These are phyloP conservation scores for Ophiosphaerella herpotricha DNA, from an alignment of 2,329 filamentous ascomycete genomes.

Conservation along the genomic window DNA sequence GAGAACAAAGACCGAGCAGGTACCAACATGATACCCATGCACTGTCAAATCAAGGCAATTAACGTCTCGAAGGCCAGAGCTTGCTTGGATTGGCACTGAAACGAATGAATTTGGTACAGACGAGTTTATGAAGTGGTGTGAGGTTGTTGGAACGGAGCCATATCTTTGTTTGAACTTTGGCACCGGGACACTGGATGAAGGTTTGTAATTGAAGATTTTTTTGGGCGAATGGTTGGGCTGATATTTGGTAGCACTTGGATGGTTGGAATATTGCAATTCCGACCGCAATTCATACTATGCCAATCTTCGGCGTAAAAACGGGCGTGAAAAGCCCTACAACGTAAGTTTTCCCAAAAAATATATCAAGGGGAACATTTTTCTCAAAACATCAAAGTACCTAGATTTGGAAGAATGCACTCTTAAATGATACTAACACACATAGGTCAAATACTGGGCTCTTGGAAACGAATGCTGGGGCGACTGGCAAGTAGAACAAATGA, in stretches of 20 bases:
- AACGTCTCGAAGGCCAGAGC: conserved; percentile 61
- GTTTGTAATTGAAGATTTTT: conserved; percentile 30
- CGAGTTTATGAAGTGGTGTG: conserved; percentile 84
- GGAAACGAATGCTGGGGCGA: conserved; percentile 75
- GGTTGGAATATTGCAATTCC: conserved; percentile 87
- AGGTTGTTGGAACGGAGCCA: conserved; percentile 73
- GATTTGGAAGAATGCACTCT: too few species aligned
- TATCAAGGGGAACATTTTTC: neutral
- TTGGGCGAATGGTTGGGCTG: neutral
- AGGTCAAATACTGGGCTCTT: conserved; percentile 81
- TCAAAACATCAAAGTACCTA: too few species aligned
- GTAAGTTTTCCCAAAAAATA: conserved; percentile 41
- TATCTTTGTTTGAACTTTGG: conserved; percentile 83
- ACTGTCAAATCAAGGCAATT: neutral
- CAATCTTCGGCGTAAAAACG: conserved; percentile 76
- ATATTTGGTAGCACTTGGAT: conserved; percentile 62
- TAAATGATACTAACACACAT: neutral
- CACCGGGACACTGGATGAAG: conserved; percentile 65
- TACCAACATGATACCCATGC: conserved; percentile 28
- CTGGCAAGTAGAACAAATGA: conserved; percentile 71
- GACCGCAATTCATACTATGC: conserved; percentile 79
- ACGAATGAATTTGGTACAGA: conserved; percentile 82
- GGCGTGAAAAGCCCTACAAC: conserved; percentile 75
- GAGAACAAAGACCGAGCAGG: conserved; percentile 66
- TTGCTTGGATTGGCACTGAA: conserved; percentile 80